phyloP scores from a whole-genome alignment of 768 basidiomycete species.

The Panaeolus cyanescens region DNA sequence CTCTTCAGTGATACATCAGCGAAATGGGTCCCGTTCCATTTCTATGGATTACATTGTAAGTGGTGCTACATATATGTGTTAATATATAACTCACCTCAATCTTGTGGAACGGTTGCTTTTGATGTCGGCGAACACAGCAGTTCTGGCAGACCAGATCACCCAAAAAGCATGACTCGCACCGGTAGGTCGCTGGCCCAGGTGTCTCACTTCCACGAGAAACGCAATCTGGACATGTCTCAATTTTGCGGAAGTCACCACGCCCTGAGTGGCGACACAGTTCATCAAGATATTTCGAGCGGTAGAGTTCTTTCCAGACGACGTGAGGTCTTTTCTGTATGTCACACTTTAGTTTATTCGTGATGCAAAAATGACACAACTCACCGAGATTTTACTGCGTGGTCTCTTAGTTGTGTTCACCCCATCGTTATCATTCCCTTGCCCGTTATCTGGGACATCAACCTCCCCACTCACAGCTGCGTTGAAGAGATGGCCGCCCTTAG shows the following conservation, averaged over 20 bases:
- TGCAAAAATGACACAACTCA: too few species aligned
- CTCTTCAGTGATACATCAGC: background rate
- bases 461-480: background rate
- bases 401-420: background rate
- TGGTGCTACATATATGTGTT: too few species aligned
- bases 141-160: background rate
- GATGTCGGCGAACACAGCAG: background rate
- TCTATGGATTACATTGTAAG: too few species aligned
- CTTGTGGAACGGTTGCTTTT: background rate
- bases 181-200: background rate
- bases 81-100: too few species aligned
- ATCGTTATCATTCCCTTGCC: background rate
- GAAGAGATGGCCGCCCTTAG: background rate
- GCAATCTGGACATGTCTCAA: too few species aligned
- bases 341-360: too few species aligned
- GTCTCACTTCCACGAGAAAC: too few species aligned
- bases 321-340: slow-evolving; percentile 7
- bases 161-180: background rate
- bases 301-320: slow-evolving; percentile 2
- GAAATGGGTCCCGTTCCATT: slow-evolving; percentile 1
- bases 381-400: background rate
- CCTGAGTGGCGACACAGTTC: background rate
- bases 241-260: background rate
- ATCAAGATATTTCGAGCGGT: background rate
- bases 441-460: too few species aligned